Percentiles rank a stretch among this genome's conserved stretches.
phyloP scores from a whole-genome alignment of 2,329 filamentous ascomycete genomes.

The Penicillium sp. region DNA sequence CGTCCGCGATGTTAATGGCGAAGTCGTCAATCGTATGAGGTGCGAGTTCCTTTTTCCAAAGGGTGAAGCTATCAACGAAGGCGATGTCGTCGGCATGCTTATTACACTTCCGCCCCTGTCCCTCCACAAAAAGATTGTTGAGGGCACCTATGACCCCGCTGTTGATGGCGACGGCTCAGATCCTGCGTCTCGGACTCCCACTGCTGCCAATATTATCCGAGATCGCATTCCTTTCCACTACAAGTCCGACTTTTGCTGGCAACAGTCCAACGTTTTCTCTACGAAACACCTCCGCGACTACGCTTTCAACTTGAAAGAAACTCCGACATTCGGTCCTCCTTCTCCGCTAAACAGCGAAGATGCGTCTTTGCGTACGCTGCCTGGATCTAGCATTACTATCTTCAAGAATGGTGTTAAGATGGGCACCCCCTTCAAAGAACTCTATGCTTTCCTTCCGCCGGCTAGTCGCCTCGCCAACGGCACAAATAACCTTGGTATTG shows the following conservation, averaged over 20 bases:
- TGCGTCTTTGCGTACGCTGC: conserved; percentile 78
- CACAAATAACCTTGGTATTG: conserved; percentile 51
- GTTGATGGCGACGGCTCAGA: conserved; percentile 56
- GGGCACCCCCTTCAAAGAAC: conserved; percentile 82
- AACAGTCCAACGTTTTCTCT: conserved; percentile 62
- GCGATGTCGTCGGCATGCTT: conserved; percentile 91
- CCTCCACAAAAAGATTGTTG: conserved; percentile 83
- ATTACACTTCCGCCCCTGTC: conserved; percentile 84
- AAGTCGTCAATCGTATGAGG: conserved; percentile 89
- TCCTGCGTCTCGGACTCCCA: conserved; percentile 45
- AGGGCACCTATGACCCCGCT: conserved; percentile 82
- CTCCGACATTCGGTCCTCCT: conserved; percentile 48
- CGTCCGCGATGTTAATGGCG: conserved; percentile 81
- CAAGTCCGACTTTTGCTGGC: conserved; percentile 91
- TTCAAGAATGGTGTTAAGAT: conserved; percentile 90
- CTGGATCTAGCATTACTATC: conserved; percentile 79
- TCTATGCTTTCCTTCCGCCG: conserved; percentile 87
- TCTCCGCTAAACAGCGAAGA: conserved; percentile 64
- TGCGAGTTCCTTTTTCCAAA: conserved; percentile 85
- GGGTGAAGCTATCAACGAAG: conserved; percentile 76
- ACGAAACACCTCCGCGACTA: conserved; percentile 83
- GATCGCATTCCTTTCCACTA: conserved; percentile 94
- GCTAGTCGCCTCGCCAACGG: conserved; percentile 60
- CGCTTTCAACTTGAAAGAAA: conserved; percentile 46
- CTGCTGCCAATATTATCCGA: conserved; percentile 77